Evolutionary conservation across 140 eudicot genomes (phyloP).

Genomic region (Anethum foeniculum): DNA sequence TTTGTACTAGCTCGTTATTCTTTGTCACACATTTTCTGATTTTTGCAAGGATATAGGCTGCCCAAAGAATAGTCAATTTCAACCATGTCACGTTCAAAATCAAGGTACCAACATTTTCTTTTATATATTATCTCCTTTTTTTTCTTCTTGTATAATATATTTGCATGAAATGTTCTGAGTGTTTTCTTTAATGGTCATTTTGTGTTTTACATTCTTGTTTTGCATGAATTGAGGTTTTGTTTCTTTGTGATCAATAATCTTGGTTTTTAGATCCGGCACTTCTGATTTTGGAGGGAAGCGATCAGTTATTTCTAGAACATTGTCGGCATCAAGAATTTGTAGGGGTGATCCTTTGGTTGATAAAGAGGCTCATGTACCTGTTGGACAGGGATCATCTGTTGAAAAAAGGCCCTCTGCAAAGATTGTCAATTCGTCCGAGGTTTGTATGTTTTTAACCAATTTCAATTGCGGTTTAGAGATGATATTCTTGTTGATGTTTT

Average conservation of each 20-base stretch:
- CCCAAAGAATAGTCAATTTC: constrained; percentile 19
- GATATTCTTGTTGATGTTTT: not conserved
- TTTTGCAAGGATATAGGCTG: constrained; percentile 31
- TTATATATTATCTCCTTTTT: not conserved
- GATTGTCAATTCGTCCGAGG: constrained; percentile 40
- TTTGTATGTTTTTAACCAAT: not conserved
- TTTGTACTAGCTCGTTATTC: not conserved
- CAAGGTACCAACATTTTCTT: constrained; percentile 24
- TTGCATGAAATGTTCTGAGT: constrained; percentile 3
- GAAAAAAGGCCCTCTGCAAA: constrained; percentile 26
- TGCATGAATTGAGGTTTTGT: not conserved
- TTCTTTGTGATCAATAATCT: not conserved
- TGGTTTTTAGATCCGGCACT: constrained; percentile 42
- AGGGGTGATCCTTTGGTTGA: constrained; percentile 63
- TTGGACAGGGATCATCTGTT: constrained; percentile 27
- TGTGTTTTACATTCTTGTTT: not conserved
- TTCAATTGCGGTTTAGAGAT: not conserved
- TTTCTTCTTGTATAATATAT: not conserved
- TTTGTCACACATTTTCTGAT: constrained; percentile 25
- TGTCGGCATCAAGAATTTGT: constrained; percentile 56
- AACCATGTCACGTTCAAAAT: constrained; percentile 38
- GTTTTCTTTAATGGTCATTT: constrained; percentile 1
- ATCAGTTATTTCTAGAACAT: constrained; percentile 43
- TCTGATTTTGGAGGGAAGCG: constrained; percentile 49
- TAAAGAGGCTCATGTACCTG: constrained; percentile 44